Conservation (phyloP, 2,329 filamentous ascomycete species). For the Pseudocercospora cruenta region DNA sequence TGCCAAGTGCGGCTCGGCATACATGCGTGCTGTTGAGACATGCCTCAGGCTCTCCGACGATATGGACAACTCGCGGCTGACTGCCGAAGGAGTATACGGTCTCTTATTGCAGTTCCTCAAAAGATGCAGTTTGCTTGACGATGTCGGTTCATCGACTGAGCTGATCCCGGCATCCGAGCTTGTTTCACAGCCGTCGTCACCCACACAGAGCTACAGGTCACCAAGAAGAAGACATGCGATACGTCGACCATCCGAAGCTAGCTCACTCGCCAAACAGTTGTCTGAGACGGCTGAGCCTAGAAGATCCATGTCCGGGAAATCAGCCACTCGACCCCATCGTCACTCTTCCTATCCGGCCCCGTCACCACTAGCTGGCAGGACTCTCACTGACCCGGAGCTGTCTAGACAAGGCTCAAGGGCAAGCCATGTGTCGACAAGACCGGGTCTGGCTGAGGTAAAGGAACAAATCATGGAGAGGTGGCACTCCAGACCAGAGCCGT, state of each 20-base stretch:
- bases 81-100: slow-evolving; percentile 35
- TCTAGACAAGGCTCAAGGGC: slow-evolving; percentile 7
- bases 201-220: slow-evolving; percentile 13
- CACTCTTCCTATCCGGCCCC: slow-evolving; percentile 13
- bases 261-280: slow-evolving; percentile 26
- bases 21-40: slow-evolving; percentile 73
- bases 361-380: not conserved
- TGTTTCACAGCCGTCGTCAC: slow-evolving; percentile 24
- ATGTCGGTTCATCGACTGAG: slow-evolving; percentile 32
- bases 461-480: slow-evolving; percentile 13
- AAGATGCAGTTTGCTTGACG: slow-evolving; percentile 41
- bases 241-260: slow-evolving; percentile 21
- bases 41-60: slow-evolving; percentile 71
- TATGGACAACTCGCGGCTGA: slow-evolving; percentile 29
- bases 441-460: slow-evolving; percentile 13
- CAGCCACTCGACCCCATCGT: slow-evolving; percentile 10
- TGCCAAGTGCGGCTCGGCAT: slow-evolving; percentile 71
- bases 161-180: slow-evolving; percentile 31
- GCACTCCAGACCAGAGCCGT: slow-evolving; percentile 25
- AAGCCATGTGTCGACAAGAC: slow-evolving; percentile 8
- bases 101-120: slow-evolving; percentile 39
- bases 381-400: not conserved
- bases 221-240: slow-evolving; percentile 9
- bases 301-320: not conserved
- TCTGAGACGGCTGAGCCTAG: slow-evolving; percentile 25